Base-by-base conservation (phyloP, 805 yeast species). In the Nematodospora valgi region DNA sequence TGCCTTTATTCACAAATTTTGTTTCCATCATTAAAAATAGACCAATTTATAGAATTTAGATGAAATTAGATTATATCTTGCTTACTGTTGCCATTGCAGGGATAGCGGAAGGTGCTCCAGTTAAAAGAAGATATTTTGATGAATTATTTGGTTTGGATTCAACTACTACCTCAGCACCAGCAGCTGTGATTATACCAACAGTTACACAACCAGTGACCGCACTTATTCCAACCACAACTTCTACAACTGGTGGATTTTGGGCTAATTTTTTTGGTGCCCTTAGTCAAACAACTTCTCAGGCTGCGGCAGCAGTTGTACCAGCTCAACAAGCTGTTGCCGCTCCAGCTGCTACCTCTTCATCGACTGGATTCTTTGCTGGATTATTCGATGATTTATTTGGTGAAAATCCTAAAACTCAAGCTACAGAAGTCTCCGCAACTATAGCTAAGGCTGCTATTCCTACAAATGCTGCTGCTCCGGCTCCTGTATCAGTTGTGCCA, bases 391-490 rank as follows among this genome's bases (percentile, higher is more conserved):
- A 21, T 13, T 23, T 23, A 11, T 28, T 37, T 28, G 41, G 31
- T 10, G 14, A 22, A 5, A 6, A 21, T 14, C 5, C 27, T 6
- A 13, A 52, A 33, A 43, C 38, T 43, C 54, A n/a, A 7, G 23
- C 32, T 18, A 12, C 32, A 17, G 44, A 54, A 33, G 46, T 52
- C 29, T 38, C 58, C 17, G 52, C 52, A 27, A 39, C 54, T 26
- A 50, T 60, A 22, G 62, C 52, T 35, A 52, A 48, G 25, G 40
- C 50, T 20, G 49, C 58, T 21, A 27, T 44, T 27, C 39, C 45
- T 9, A 24, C 48, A 23, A 40, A 55, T 21, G 46, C 59, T 25
- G 44, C 52, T 21, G 38, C 48, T 16, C 37, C 43, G 32, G 56
- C 27, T 12, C 22, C 35, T 12, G 31, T 28, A 11, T 25, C 43